These are phyloP conservation scores for Yamadazyma atlantica DNA, from an alignment of 1,139 yeast genomes.

Conservation along the genomic window DNA sequence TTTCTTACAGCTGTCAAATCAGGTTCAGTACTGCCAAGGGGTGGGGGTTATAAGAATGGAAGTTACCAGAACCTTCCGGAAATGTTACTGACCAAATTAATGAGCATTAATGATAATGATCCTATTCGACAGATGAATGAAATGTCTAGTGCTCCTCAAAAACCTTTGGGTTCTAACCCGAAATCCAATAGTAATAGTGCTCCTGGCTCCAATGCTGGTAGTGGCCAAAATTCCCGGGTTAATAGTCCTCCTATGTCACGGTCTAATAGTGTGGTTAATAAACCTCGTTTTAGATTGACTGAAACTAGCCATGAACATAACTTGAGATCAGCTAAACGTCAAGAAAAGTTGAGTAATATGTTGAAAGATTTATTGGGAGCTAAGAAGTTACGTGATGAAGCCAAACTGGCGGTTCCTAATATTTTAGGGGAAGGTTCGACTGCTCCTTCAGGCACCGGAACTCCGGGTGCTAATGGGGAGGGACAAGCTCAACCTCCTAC, in stretches of 20 bases:
- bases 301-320: slow-evolving; percentile 85
- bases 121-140: slow-evolving; percentile 2
- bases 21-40: neutral
- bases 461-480: neutral
- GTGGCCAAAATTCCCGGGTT: slow-evolving; percentile 7
- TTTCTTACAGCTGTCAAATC: neutral
- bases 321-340: slow-evolving; percentile 74
- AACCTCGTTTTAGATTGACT: slow-evolving; percentile 50
- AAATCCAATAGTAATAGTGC: neutral
- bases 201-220: slow-evolving; percentile 1
- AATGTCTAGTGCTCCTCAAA: neutral
- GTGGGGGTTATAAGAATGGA: neutral
- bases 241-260: slow-evolving; percentile 17
- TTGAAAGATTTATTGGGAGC: slow-evolving; percentile 83
- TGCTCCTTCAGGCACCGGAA: too few relatives aligned
- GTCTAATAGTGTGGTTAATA: slow-evolving; percentile 12
- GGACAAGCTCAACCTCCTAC: slow-evolving; percentile 57
- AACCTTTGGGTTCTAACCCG: neutral
- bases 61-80: neutral
- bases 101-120: slow-evolving; percentile 1
- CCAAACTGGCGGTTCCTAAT: slow-evolving; percentile 83
- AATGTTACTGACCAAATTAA: neutral
- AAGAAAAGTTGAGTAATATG: slow-evolving; percentile 85
- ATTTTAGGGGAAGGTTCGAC: slow-evolving; percentile 33
- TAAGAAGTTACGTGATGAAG: slow-evolving; percentile 75